phyloP scores from a whole-genome alignment of 495 filamentous ascomycete species.

The Penicillium coffeae region DNA sequence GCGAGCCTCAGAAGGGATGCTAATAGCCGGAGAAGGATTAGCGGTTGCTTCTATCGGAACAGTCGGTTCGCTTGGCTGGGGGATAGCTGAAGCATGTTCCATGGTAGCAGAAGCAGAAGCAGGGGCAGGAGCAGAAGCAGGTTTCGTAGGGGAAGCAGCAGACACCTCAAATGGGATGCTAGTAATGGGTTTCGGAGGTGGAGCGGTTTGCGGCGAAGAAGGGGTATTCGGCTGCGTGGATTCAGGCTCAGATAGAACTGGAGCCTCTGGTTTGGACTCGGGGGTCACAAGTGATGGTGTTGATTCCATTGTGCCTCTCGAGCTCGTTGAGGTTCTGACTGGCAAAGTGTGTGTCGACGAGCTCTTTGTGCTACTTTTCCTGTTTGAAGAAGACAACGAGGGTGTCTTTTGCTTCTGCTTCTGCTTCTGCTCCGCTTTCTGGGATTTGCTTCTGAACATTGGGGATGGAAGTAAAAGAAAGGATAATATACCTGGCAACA shows the following conservation, averaged over 20 bases:
- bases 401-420: constrained; percentile 4
- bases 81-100: not conserved
- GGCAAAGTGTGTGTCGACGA: constrained; percentile 4
- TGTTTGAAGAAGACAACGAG: constrained; percentile 1
- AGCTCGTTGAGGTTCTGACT: not conserved
- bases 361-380: constrained; percentile 1
- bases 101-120: constrained; percentile 1
- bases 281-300: constrained; percentile 2
- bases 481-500: constrained; percentile 7
- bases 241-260: constrained; percentile 2
- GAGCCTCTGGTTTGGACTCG: constrained; percentile 5
- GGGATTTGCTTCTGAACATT: constrained; percentile 8
- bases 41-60: not conserved
- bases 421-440: constrained; percentile 6
- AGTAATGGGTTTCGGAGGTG: not conserved
- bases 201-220: not conserved
- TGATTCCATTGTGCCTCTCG: not conserved
- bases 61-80: too few species aligned
- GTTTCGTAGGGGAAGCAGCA: not conserved
- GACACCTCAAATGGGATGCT: not conserved
- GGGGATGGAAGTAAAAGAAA: constrained; percentile 1
- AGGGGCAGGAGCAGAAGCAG: not conserved
- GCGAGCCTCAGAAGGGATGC: constrained; percentile 6
- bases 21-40: constrained; percentile 8
- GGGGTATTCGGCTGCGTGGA: not conserved